Conservation (phyloP, 345 rosid genomes). For the Eucalyptus sp. region DNA sequence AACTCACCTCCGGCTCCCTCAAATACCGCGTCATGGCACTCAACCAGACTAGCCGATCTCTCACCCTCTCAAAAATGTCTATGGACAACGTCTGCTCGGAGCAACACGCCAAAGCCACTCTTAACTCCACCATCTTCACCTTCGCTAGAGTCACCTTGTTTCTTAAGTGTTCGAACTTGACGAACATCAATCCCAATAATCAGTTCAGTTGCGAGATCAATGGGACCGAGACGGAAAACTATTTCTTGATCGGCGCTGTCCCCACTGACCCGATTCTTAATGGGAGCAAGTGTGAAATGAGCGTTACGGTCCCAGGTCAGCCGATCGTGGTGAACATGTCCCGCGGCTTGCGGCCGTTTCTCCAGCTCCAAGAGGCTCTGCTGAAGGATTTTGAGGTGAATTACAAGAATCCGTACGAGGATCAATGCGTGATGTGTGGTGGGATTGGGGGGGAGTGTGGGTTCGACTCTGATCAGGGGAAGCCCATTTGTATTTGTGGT, state of each 20-base stretch:
- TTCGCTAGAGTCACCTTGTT: background rate
- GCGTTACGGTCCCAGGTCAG: slow-evolving; percentile 3
- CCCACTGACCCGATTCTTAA: background rate
- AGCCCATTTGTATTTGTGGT: slow-evolving; percentile 11
- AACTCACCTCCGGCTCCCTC: too few species aligned
- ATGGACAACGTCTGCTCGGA: too few species aligned
- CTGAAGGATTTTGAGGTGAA: slow-evolving; percentile 12
- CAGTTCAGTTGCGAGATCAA: slow-evolving; percentile 2
- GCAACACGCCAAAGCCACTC: too few species aligned
- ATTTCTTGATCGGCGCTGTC: slow-evolving; percentile 6
- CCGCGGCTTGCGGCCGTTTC: too few species aligned
- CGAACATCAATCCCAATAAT: too few species aligned
- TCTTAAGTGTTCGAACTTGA: background rate
- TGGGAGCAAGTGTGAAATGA: background rate
- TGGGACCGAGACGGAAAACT: background rate
- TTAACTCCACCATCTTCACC: too few species aligned
- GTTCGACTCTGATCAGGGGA: slow-evolving; percentile 8
- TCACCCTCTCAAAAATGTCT: too few species aligned
- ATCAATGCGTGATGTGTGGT: slow-evolving; percentile 3
- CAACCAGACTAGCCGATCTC: too few species aligned
- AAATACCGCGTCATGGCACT: too few species aligned
- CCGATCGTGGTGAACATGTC: background rate
- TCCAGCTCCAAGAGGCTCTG: background rate
- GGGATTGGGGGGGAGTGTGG: slow-evolving; percentile 16
- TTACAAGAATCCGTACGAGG: slow-evolving; percentile 2